Evolutionary conservation across 2,329 filamentous ascomycete species (phyloP), one percentile per base, ranked within the genome.

Genomic region (Verticillium klebahnii): DNA sequence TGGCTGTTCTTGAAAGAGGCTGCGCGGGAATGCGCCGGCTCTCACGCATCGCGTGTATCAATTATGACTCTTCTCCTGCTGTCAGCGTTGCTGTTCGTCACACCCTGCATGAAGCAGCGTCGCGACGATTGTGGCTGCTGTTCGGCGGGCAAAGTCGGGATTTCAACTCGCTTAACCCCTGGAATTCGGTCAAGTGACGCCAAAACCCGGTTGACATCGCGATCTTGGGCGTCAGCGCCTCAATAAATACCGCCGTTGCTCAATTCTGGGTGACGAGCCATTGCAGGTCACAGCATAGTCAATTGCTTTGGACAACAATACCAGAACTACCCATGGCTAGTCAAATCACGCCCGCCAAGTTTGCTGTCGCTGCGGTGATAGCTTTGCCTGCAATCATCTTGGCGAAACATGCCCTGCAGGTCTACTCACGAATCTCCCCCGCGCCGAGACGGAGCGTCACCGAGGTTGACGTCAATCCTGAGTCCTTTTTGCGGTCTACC

Each of bases 401-500:
- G n/a, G n/a, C 34, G 15, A 58, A 58, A 1, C 59, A 63, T 23
- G 19, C 23, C 1, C 58, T 56, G 25, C 36, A 60, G 12, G 29
- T 63, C 9, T 63, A 63, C 56, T 7, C 7, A 6, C 25, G 11
- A 8, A 57, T 19, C 1, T 29, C 36, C 0, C 17, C 40, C 1
- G 45, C 57, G 5, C 31, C 39, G 12, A 17, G 31, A 31, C 17
- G 31, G 14, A 23, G 4, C 8, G 70, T 73, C 17, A 65, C 63
- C 1, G 60, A 61, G 12, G 61, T 64, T 1, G 54, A 59, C 2
- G 45, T 12, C 1, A 66, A 69, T 2, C 65, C 71, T 0, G 67
- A 71, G 3, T 61, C 68, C 2, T 71, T 73, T 15, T 56, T 58
- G n/a, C 61, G 64, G 15, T 72, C 71, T 0, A 56, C 23, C 1